phyloP scores from a whole-genome alignment of 2,329 filamentous ascomycete genomes.

The Fusarium drepaniforme region DNA sequence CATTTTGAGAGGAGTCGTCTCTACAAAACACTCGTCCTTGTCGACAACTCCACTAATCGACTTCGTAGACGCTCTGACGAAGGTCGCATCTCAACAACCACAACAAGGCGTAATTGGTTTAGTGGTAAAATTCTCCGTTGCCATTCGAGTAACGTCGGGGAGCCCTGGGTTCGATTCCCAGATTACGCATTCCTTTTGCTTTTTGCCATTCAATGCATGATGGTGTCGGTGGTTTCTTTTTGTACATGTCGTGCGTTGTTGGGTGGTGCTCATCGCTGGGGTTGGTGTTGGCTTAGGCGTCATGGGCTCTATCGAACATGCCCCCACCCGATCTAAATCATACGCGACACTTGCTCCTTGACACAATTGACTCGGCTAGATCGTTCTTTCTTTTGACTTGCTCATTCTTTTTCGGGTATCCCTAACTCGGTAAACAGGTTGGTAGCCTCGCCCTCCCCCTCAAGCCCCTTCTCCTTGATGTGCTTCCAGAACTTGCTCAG shows the following conservation, averaged over 20 bases:
- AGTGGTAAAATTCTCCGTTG: slow-evolving; percentile 1
- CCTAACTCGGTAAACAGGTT: slow-evolving; percentile 65
- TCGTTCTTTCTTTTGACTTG: not conserved
- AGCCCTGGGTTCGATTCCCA: not conserved
- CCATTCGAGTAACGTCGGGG: not conserved
- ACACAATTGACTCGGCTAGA: not conserved
- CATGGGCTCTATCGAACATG: not conserved
- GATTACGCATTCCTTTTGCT: slow-evolving; percentile 1
- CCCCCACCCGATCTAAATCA: not conserved
- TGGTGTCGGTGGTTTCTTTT: not conserved
- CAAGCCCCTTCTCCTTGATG: slow-evolving; percentile 75
- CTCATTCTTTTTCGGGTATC: slow-evolving; percentile 47
- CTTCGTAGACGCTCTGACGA: not conserved
- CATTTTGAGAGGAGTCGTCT: too few relatives aligned
- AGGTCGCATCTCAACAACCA: not conserved
- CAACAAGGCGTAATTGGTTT: not conserved
- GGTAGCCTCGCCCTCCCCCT: slow-evolving; percentile 55
- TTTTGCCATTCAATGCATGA: not conserved
- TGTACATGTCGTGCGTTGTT: not conserved
- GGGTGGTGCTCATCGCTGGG: not conserved
- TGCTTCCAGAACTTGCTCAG: slow-evolving; percentile 88
- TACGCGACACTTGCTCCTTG: not conserved
- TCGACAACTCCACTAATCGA: not conserved
- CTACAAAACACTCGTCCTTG: not conserved
- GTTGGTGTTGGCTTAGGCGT: not conserved